Evolutionary conservation across 108 stramenopile species (phyloP), one percentile per base, ranked within the genome.

Genomic region (Craspedostauros australis): DNA sequence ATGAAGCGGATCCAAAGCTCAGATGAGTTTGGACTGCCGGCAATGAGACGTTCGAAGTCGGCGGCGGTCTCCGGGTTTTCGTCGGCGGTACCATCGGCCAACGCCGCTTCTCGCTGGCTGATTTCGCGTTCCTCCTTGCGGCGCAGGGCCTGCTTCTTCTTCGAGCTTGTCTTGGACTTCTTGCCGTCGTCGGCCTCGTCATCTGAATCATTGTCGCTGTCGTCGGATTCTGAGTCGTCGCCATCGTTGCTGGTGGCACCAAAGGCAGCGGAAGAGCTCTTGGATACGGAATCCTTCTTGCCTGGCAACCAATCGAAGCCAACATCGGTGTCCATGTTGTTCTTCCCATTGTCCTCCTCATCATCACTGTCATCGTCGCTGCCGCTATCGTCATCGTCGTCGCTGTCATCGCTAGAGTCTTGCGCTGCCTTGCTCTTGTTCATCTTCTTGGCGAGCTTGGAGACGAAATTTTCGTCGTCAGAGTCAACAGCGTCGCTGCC

Each of bases 1-100:
- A 98, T 98, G 70, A 87, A 98, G 34, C 84, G 81, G 31, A 98
- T 95, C 96, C 96, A 98, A 14, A 76, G 47, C 39, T 95, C 84
- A 2, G 94, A 93, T 26, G 73, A 74, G 51, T 96, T 96, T 1
- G 97, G 97, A 28, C 75, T 67, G 20, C 84, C 84, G 7, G 89
- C 82, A 54, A 98, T 57, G 15, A 98, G 73, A 16, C 96, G 89
- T 73, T 98, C 96, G 62, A 94, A 96, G 72, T 98, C 97, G 2
- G 78, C 93, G 24, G 84, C 64, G 0, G 91, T 94, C 62, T 95
- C 94, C 8, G 95, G 92, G 43, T 77, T 85, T 14, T 76, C 76
- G 46, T 89, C 90, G 20, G 88, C 93, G 18, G 88, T 90, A 3
- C 93, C 94, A 63, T 90, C 90, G 5, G 91, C 92, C 36, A 95